These are phyloP conservation scores for Capsicum chinense DNA, from an alignment of 257 asterid genomes.

Conservation along the genomic window DNA sequence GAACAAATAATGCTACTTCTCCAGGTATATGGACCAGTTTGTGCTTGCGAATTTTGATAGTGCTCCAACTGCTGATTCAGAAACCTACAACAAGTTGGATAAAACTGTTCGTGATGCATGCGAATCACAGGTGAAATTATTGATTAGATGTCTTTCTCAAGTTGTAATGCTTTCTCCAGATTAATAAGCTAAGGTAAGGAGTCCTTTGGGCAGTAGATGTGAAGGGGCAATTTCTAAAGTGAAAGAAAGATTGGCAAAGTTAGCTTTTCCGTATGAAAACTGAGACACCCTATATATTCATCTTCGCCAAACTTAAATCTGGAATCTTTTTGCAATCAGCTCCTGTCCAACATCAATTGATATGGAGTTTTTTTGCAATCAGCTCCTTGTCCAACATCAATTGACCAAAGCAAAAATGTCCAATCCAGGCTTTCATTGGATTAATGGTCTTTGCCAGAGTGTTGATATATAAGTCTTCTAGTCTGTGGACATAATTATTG, in stretches of 20 bases:
- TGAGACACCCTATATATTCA: not conserved
- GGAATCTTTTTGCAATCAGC: not conserved
- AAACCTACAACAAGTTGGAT: constrained; percentile 64
- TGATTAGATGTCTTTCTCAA: not conserved
- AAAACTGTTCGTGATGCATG: constrained; percentile 66
- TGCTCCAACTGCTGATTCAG: constrained; percentile 94
- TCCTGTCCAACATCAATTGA: not conserved
- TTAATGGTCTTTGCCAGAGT: constrained; percentile 7
- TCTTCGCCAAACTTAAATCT: not conserved
- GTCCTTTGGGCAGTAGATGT: not conserved
- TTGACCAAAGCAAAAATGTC: not conserved
- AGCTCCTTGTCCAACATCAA: not conserved
- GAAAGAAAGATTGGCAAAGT: not conserved
- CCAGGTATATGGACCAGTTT: constrained; percentile 78
- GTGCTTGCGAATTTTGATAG: constrained; percentile 81
- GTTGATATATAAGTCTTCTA: not conserved
- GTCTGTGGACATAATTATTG: not conserved
- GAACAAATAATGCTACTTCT: constrained; percentile 2
- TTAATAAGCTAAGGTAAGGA: not conserved
- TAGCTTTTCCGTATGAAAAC: not conserved
- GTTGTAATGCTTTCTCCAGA: not conserved
- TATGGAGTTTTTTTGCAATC: not conserved
- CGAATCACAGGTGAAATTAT: constrained; percentile 68
- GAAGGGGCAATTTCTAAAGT: constrained; percentile 13
- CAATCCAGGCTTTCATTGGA: not conserved